Percentiles rank a stretch among this genome's conserved stretches.
Evolutionary conservation across 495 filamentous ascomycete genomes (phyloP).

Genomic region (Lasiosphaeris hirsuta): DNA sequence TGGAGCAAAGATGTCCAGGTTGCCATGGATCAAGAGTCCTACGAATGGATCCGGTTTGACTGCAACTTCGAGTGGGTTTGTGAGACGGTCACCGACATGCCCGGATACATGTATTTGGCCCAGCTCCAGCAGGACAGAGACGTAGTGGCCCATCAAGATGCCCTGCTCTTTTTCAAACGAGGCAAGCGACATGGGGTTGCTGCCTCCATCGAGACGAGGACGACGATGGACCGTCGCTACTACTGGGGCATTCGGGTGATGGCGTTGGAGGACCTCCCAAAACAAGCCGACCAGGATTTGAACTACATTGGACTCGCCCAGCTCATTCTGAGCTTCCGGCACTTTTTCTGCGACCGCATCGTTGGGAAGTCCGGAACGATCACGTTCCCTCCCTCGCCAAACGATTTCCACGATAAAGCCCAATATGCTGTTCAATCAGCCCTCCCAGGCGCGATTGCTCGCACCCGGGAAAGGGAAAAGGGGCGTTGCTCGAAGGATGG

Average conservation of each 20-base stretch:
- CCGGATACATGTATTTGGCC: constrained; percentile 93
- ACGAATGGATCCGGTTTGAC: constrained; percentile 98
- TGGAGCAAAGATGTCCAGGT: constrained; percentile 85
- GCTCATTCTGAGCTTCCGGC: constrained; percentile 76
- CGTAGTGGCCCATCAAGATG: constrained; percentile 89
- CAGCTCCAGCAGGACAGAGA: constrained; percentile 97
- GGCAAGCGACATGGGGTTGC: constrained; percentile 63
- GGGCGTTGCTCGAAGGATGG: constrained; percentile 73
- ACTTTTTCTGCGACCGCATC: constrained; percentile 75
- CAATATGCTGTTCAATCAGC: constrained; percentile 78
- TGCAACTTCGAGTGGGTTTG: constrained; percentile 98
- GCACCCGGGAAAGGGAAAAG: constrained; percentile 72
- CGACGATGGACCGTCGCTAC: constrained; percentile 86
- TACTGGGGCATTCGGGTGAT: constrained; percentile 87
- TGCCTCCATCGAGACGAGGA: constrained; percentile 81
- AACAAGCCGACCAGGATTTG: constrained; percentile 58
- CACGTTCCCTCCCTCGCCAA: constrained; percentile 72
- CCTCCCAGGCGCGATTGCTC: constrained; percentile 74
- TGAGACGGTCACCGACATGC: constrained; percentile 69
- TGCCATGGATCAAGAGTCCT: constrained; percentile 90
- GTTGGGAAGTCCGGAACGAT: constrained; percentile 34
- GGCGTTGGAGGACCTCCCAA: constrained; percentile 71
- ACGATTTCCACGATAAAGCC: constrained; percentile 83
- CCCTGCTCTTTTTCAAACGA: constrained; percentile 46
- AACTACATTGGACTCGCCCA: constrained; percentile 81